These are phyloP conservation scores for Colletotrichum magnum DNA, from an alignment of 2,329 filamentous ascomycete species.

Conservation along the genomic window DNA sequence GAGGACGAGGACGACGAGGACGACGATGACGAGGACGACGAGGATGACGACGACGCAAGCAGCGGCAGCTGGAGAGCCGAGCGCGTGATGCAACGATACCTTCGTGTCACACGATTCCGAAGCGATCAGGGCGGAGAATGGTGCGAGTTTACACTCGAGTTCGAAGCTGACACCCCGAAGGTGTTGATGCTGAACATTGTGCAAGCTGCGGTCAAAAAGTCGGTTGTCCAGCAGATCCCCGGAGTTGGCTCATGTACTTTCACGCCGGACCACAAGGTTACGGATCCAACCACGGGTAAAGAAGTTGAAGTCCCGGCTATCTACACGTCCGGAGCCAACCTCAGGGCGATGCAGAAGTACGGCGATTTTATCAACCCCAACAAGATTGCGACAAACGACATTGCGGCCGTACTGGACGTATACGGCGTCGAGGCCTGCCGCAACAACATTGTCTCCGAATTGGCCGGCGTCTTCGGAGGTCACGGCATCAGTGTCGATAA, in stretches of 20 bases:
- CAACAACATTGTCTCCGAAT: conserved; percentile 87
- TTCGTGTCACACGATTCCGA: conserved; percentile 81
- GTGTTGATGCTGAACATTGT: conserved; percentile 93
- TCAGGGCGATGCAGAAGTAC: conserved; percentile 91
- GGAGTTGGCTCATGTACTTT: conserved; percentile 81
- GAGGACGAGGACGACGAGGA: conserved; percentile 57
- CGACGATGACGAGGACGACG: conserved; percentile 57
- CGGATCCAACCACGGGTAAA: conserved; percentile 63
- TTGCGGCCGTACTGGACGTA: conserved; percentile 83
- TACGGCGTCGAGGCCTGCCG: conserved; percentile 97
- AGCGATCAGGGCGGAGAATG: conserved; percentile 84
- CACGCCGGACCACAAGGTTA: conserved; percentile 71
- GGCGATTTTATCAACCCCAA: conserved; percentile 89
- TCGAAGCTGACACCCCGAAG: conserved; percentile 85
- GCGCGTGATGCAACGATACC: conserved; percentile 74
- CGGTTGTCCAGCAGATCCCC: conserved; percentile 88
- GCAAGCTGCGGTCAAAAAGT: conserved; percentile 82
- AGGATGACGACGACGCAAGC: conserved; percentile 55
- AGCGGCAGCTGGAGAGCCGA: conserved; percentile 66
- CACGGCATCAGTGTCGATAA: conserved; percentile 95
- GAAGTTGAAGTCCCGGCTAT: conserved; percentile 70
- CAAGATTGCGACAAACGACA: conserved; percentile 91
- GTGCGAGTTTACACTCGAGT: conserved; percentile 88
- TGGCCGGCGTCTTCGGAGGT: conserved; percentile 86
- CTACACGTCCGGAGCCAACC: conserved; percentile 87